Evolutionary conservation across 441 rosid species (phyloP), one percentile per base, ranked within the genome.

Genomic region (Populus hybrid): DNA sequence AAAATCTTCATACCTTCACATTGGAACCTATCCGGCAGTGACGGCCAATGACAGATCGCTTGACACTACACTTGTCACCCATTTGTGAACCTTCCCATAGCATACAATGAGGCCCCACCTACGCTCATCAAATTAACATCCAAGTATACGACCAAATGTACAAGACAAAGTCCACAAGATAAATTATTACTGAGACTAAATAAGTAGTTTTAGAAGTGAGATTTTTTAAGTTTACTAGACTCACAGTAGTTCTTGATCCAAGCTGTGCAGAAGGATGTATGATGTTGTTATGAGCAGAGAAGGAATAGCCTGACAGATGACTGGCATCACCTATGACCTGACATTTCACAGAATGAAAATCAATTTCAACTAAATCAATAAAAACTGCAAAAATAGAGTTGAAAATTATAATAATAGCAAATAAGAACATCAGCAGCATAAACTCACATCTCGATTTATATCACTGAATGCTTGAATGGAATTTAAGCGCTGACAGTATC

Each of bases 1-100:
- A 53, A 53, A 71, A 76, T 72, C 45, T 68, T 56, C 74, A 36
- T 86, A 93, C 99, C 99, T 95, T 95, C 77, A 95, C 99, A 82
- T 89, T 93, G 81, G 94, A 93, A 83, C 98, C 97, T 89, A 95
- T 92, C 72, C 97, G 89, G 86, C 99, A 95, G 82, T 93, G 98
- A 73, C 92, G 94, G 74, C 99, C 98, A 76, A 95, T 89, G 18
- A 93, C 97, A 79, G 99, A 95, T 85, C 97, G 91, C 81, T 95
- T 94, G 74, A 95, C 97, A 76, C 96, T 91, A 78, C 98, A 95
- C 81, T 93, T 95, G 80, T 95, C 99, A 79, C 95, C 97, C 91
- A 93, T 87, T 78, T 91, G 93, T 73, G 99, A 90, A 82, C 98
- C 97, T 88, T 95, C 98, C 69, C 97, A 97, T 68, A 93, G 88